These are phyloP conservation scores for Colletotrichum sp. DNA, from an alignment of 2,329 filamentous ascomycete species.

Conservation along the genomic window DNA sequence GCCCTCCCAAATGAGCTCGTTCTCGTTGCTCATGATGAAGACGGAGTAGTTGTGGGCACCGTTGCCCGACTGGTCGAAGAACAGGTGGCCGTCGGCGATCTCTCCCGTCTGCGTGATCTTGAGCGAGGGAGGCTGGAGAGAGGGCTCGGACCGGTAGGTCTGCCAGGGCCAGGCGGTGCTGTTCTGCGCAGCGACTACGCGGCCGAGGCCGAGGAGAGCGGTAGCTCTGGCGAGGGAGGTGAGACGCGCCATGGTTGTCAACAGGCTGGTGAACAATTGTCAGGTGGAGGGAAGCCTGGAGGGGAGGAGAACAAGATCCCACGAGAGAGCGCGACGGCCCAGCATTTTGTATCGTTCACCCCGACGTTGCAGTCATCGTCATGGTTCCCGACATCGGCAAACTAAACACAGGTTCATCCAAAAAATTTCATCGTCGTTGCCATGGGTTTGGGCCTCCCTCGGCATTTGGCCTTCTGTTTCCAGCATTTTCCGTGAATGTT, in stretches of 20 bases:
- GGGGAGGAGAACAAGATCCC: background rate
- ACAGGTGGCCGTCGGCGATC: constrained; percentile 28
- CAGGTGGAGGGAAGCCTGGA: background rate
- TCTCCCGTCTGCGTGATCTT: constrained; percentile 12
- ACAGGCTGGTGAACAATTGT: background rate
- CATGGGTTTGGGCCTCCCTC: background rate
- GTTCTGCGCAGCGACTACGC: background rate
- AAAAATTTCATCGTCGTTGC: background rate
- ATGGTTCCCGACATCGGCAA: background rate
- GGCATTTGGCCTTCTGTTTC: background rate
- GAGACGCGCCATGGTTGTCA: background rate
- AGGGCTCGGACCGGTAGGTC: constrained; percentile 7
- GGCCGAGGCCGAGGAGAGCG: background rate
- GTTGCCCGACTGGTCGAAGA: constrained; percentile 26
- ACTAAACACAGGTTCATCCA: background rate
- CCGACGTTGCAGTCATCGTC: background rate
- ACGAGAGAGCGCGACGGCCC: background rate
- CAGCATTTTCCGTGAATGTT: background rate
- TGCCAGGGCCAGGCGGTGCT: constrained; percentile 8
- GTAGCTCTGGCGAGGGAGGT: background rate
- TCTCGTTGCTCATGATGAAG: constrained; percentile 29
- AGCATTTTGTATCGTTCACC: background rate
- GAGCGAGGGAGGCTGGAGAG: background rate
- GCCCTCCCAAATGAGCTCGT: constrained; percentile 32
- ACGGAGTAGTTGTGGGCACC: constrained; percentile 11